phyloP scores from a whole-genome alignment of 768 basidiomycete genomes.

The Amanita thiersii region DNA sequence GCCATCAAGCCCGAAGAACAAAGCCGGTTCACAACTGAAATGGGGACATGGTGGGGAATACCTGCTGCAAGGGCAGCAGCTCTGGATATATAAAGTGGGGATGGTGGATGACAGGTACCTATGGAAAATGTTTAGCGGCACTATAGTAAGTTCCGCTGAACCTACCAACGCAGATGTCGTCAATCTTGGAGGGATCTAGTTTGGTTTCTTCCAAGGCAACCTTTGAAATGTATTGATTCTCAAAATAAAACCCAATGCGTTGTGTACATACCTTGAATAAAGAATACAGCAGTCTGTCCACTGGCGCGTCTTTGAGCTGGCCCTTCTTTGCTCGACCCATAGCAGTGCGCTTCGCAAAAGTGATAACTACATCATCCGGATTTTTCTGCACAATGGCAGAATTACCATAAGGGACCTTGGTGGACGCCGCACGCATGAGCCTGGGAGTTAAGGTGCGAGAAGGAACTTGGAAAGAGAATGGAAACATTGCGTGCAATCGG shows the following conservation, averaged over 20 bases:
- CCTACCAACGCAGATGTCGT: conserved; percentile 80
- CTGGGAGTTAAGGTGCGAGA: conserved; percentile 14
- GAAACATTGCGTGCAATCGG: conserved; percentile 11
- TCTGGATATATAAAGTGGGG: conserved; percentile 74
- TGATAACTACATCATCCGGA: conserved; percentile 83
- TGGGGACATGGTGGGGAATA: conserved; percentile 79
- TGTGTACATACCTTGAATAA: conserved; percentile 61
- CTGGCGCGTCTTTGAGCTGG: conserved; percentile 79
- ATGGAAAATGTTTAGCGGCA: background rate
- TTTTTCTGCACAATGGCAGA: conserved; percentile 56
- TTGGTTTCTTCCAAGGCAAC: conserved; percentile 58
- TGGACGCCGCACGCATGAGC: conserved; percentile 30
- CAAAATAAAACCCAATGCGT: background rate
- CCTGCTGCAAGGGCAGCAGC: conserved; percentile 86
- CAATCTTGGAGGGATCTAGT: conserved; percentile 63
- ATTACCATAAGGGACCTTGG: conserved; percentile 35
- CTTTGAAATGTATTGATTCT: conserved; percentile 24
- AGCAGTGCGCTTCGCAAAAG: conserved; percentile 86
- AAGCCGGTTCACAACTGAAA: conserved; percentile 86
- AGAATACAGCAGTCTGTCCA: conserved; percentile 80
- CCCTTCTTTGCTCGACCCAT: conserved; percentile 86
- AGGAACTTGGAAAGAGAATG: conserved; percentile 10
- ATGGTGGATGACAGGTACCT: conserved; percentile 83
- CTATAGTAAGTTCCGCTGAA: background rate
- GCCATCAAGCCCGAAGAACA: conserved; percentile 95